Percentiles rank a stretch among this genome's conserved stretches.
Evolutionary conservation across 257 asterid species (phyloP).

Genomic region (Jacaranda mimosifolia): DNA sequence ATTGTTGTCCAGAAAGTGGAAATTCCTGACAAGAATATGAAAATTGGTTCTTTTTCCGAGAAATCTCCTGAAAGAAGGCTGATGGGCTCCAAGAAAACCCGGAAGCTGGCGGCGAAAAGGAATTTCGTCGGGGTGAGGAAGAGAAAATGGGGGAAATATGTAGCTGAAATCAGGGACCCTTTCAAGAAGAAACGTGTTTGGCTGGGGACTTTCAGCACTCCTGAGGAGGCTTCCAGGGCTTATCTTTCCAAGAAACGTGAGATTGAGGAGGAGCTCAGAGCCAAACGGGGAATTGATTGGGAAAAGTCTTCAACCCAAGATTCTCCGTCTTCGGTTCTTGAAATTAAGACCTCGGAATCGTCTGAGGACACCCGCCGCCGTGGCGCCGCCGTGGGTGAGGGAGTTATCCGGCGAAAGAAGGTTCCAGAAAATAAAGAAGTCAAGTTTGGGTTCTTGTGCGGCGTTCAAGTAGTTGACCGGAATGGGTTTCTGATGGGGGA

Average conservation of each 20-base stretch:
- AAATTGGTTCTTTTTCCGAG: neutral
- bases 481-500: constrained; percentile 50
- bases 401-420: constrained; percentile 4
- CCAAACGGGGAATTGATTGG: constrained; percentile 31
- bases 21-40: neutral
- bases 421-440: neutral
- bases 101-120: neutral
- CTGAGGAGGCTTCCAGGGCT: constrained; percentile 54
- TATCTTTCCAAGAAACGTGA: constrained; percentile 41
- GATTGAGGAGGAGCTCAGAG: constrained; percentile 32
- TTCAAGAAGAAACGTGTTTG: constrained; percentile 44
- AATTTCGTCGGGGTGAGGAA: constrained; percentile 41
- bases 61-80: neutral
- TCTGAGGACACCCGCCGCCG: constrained; percentile 19
- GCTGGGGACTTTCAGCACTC: constrained; percentile 54
- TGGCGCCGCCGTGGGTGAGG: constrained; percentile 33
- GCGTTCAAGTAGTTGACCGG: constrained; percentile 41
- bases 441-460: constrained; percentile 37
- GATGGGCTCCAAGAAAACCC: neutral
- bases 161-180: constrained; percentile 53
- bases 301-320: constrained; percentile 15
- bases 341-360: constrained; percentile 25
- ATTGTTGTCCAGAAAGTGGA: constrained; percentile 26
- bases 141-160: constrained; percentile 48
- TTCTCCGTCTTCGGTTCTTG: constrained; percentile 46